Evolutionary conservation across 805 yeast species (phyloP).

Genomic region (Candida lessepsii): DNA sequence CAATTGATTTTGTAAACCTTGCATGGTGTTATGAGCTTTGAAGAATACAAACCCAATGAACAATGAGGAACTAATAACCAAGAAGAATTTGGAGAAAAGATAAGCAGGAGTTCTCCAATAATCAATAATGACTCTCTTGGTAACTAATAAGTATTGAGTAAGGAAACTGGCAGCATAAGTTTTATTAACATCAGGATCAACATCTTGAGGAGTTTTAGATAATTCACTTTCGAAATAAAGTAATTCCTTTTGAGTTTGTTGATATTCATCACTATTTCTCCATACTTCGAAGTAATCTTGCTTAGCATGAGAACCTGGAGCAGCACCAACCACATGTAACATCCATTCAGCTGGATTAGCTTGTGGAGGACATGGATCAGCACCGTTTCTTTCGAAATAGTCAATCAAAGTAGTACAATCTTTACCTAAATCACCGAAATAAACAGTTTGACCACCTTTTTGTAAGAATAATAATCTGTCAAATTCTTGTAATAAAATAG

Average conservation of each 20-base stretch:
- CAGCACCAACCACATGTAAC: conserved; percentile 82
- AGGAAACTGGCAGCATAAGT: conserved; percentile 29
- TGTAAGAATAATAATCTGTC: conserved; percentile 69
- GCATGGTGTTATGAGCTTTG: conserved; percentile 58
- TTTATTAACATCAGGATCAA: conserved; percentile 26
- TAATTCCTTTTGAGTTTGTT: conserved; percentile 58
- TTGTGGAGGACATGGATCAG: conserved; percentile 41
- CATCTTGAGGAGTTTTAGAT: conserved; percentile 22
- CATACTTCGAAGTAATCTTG: conserved; percentile 78
- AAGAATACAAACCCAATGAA: conserved; percentile 73
- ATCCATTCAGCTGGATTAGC: conserved; percentile 71
- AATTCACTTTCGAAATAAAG: conserved; percentile 59
- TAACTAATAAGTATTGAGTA: conserved; percentile 33
- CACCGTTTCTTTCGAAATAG: conserved; percentile 73
- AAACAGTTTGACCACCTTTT: conserved; percentile 77
- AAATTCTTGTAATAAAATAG: conserved; percentile 71
- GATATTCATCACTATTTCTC: conserved; percentile 65
- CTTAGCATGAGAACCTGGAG: conserved; percentile 72
- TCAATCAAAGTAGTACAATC: conserved; percentile 55
- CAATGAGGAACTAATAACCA: conserved; percentile 54
- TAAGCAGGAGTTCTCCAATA: conserved; percentile 62
- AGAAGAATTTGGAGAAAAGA: conserved; percentile 57
- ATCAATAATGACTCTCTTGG: conserved; percentile 24
- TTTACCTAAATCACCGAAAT: conserved; percentile 77
- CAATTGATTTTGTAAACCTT: conserved; percentile 65